These are phyloP conservation scores for Diaporthe velutina DNA, from an alignment of 2,329 filamentous ascomycete species.

Conservation along the genomic window DNA sequence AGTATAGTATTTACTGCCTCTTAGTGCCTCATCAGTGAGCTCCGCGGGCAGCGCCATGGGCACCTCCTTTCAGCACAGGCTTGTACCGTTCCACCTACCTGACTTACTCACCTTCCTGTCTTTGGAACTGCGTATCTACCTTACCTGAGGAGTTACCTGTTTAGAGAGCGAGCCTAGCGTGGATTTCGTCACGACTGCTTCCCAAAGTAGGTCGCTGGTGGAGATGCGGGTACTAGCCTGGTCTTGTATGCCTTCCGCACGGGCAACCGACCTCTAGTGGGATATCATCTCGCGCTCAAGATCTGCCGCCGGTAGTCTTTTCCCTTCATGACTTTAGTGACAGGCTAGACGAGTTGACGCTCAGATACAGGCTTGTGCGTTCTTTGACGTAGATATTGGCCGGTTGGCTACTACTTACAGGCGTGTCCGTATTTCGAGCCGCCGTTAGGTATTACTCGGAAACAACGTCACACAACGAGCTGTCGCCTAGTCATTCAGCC, in stretches of 20 bases:
- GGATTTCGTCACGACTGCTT: not conserved
- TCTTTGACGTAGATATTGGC: too few relatives aligned
- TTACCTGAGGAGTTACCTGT: not conserved
- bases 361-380: not conserved
- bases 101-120: not conserved
- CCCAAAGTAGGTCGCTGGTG: not conserved
- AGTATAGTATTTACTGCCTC: not conserved
- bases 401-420: too few relatives aligned
- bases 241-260: not conserved
- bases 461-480: too few relatives aligned
- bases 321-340: not conserved
- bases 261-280: not conserved
- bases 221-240: not conserved
- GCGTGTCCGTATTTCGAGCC: too few relatives aligned
- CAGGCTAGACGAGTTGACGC: too few relatives aligned
- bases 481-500: too few relatives aligned
- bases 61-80: not conserved
- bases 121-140: not conserved
- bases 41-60: not conserved
- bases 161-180: not conserved
- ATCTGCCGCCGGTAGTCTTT: not conserved
- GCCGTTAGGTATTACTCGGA: too few relatives aligned
- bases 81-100: not conserved
- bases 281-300: not conserved
- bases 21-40: not conserved